These are phyloP conservation scores for Candida tibetensis DNA, from an alignment of 805 yeast species.

Conservation along the genomic window DNA sequence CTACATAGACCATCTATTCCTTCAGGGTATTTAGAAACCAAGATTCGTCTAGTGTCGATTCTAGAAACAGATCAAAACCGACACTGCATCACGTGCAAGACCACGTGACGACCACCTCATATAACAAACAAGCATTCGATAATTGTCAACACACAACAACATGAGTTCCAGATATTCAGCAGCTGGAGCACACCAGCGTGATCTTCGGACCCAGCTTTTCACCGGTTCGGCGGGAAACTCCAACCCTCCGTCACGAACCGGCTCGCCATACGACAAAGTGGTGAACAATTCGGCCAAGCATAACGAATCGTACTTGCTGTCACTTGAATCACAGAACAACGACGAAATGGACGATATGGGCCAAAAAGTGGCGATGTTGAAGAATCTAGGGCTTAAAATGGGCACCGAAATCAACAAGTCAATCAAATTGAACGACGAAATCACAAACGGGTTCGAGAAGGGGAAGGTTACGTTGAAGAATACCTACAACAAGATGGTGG, in stretches of 20 bases:
- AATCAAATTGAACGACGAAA: slow-evolving; percentile 39
- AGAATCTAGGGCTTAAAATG: slow-evolving; percentile 41
- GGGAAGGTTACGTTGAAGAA: slow-evolving; percentile 40
- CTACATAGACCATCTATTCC: no score
- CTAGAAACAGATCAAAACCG: no score
- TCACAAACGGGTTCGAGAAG: slow-evolving; percentile 37
- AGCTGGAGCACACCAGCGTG: slow-evolving; percentile 38
- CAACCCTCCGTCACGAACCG: slow-evolving; percentile 28
- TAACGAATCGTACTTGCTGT: slow-evolving; percentile 41
- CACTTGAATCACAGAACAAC: slow-evolving; percentile 42
- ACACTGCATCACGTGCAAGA: no score
- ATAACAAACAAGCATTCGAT: no score
- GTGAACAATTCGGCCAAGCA: slow-evolving; percentile 32
- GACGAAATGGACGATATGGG: slow-evolving; percentile 42
- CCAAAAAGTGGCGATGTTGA: slow-evolving; percentile 39
- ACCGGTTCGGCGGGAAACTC: slow-evolving; percentile 17
- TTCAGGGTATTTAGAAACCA: no score
- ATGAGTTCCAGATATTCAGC: slow-evolving; percentile 16
- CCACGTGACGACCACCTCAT: no score
- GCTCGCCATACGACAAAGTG: slow-evolving; percentile 39
- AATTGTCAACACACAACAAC: background rate
- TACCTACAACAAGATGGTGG: slow-evolving; percentile 42
- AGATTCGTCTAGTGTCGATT: no score
- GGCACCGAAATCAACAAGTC: slow-evolving; percentile 44
- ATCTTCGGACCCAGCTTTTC: slow-evolving; percentile 41